Conservation (phyloP, 2,329 filamentous ascomycete genomes). For the Chaetoscypha palmicola region DNA sequence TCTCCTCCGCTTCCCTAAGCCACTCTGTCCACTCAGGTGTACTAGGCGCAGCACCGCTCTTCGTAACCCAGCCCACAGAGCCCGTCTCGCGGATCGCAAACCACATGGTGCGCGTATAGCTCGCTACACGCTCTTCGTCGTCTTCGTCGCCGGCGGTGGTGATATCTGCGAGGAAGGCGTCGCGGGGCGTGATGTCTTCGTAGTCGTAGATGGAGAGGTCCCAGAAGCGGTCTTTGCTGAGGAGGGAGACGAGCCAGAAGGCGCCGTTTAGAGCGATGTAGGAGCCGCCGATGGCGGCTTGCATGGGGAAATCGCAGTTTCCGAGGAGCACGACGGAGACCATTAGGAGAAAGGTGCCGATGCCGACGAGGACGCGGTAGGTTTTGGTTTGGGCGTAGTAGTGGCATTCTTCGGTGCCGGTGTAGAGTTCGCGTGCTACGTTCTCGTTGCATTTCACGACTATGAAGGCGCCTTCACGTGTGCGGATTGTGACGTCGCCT, state of each 20-base stretch:
- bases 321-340: slow-evolving; percentile 52
- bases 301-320: slow-evolving; percentile 54
- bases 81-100: slow-evolving; percentile 50
- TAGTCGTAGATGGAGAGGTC: slow-evolving; percentile 47
- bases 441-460: slow-evolving; percentile 51
- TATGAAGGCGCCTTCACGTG: slow-evolving; percentile 52
- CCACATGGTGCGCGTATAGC: slow-evolving; percentile 52
- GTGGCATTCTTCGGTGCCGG: slow-evolving; percentile 51
- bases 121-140: slow-evolving; percentile 36
- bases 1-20: slow-evolving; percentile 42
- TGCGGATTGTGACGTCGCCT: slow-evolving; percentile 56
- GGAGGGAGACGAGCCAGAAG: slow-evolving; percentile 42
- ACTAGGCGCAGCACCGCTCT: slow-evolving; percentile 44
- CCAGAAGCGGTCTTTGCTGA: slow-evolving; percentile 44
- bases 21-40: slow-evolving; percentile 48
- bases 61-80: slow-evolving; percentile 45
- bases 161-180: slow-evolving; percentile 34
- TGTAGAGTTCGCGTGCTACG: slow-evolving; percentile 56
- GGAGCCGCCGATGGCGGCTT: slow-evolving; percentile 49
- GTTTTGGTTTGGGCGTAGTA: slow-evolving; percentile 42
- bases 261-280: slow-evolving; percentile 54
- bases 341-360: slow-evolving; percentile 56
- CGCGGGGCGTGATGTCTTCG: slow-evolving; percentile 35
- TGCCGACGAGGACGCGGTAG: slow-evolving; percentile 48
- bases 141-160: slow-evolving; percentile 27